Evolutionary conservation across 495 filamentous ascomycete species (phyloP), one percentile per base, ranked within the genome.

Genomic region (Chaetomidium leptoderma): DNA sequence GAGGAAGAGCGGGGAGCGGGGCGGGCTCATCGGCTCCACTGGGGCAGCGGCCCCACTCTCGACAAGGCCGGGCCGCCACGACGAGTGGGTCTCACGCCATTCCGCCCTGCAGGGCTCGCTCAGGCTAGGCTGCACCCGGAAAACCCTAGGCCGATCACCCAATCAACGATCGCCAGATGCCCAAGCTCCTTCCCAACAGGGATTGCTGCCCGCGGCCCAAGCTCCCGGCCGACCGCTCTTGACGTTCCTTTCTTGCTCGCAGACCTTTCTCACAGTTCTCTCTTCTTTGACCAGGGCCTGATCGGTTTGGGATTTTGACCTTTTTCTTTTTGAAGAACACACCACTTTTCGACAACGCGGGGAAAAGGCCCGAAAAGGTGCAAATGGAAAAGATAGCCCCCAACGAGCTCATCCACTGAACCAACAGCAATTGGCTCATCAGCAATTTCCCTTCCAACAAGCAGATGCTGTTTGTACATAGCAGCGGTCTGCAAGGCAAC

Each of bases 11-110:
- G 2, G 27, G 36, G 50, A 24, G 36, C 49, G 35, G 35, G 49
- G 49, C 49, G 40, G 3, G 17, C 14, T 9, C 24, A 42, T 42
- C 21, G 50, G 52, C 45, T 44, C 6, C 29, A 32, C 26, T 43
- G 45, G 54, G 44, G 35, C 14, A 36, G 5, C 40, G 19, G 14
- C 43, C 60, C 54, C 47, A 30, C 59, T 44, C 33, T 35, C 26
- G 47, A 16, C 27, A 42, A 39, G 45, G 42, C 10, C 9, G 6
- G 27, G 55, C 36, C 56, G 46, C 52, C 24, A 26, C 9, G 29
- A n/a, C n/a, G n/a, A n/a, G 14, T 51, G 61, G 55, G 40, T 37
- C 58, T 50, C 53, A 30, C 52, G 46, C 55, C 59, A 64, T 47
- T 32, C 21, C 39, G 61, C 53, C 47, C 23, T 60, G 53, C 35